A percentile compares a stretch with the other conserved stretches of the same genome.
phyloP scores from a whole-genome alignment of 345 rosid genomes.

The Kandelia obovata region DNA sequence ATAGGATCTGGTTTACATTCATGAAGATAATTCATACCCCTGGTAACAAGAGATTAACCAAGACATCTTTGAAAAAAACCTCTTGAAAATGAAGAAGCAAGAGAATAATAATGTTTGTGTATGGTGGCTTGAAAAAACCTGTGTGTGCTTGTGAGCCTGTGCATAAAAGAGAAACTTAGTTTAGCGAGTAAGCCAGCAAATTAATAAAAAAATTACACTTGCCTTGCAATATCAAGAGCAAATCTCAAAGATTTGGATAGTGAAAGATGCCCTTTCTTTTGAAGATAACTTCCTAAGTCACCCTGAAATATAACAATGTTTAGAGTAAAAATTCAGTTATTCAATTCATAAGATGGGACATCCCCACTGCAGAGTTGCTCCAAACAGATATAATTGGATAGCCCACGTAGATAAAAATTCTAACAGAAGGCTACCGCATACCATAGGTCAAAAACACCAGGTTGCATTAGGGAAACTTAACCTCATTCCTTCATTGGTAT shows the following conservation, averaged over 20 bases:
- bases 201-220: conserved; percentile 21
- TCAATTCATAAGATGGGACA: background rate
- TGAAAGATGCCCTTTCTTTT: conserved; percentile 84
- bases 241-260: conserved; percentile 75
- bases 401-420: background rate
- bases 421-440: background rate
- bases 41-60: conserved; percentile 35
- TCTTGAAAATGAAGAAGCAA: background rate
- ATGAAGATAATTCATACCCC: conserved; percentile 64
- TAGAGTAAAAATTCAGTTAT: background rate
- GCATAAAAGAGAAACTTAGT: background rate
- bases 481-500: background rate
- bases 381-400: background rate
- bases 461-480: background rate
- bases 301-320: conserved; percentile 52
- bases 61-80: background rate
- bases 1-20: conserved; percentile 83
- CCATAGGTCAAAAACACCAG: background rate
- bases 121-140: background rate
- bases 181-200: conserved; percentile 8
- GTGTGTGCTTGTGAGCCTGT: background rate
- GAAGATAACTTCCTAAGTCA: conserved; percentile 72
- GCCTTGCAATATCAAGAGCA: conserved; percentile 91
- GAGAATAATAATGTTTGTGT: background rate
- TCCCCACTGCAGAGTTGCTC: background rate